Evolutionary conservation across 768 basidiomycete genomes (phyloP).

Genomic region (Psilocybe tampanensis): DNA sequence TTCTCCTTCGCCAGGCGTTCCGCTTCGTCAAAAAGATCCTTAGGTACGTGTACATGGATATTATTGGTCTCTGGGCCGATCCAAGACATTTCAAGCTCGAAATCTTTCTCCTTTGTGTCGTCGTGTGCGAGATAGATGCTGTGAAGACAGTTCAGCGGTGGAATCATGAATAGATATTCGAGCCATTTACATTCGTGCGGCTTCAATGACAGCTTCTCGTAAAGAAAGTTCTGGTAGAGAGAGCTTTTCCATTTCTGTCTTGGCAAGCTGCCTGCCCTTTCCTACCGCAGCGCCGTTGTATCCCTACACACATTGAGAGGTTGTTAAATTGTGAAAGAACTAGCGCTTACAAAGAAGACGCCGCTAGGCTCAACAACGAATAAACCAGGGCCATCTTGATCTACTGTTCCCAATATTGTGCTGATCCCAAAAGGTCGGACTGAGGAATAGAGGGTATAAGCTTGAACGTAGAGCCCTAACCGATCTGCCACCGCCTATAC

Average conservation of each 20-base stretch:
- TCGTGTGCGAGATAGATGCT: conserved; percentile 98
- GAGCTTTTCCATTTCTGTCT: conserved; percentile 98
- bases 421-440: conserved; percentile 97
- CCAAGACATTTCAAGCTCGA: conserved; percentile 98
- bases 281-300: conserved; percentile 97
- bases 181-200: conserved; percentile 86
- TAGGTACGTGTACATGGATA: conserved; percentile 81
- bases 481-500: conserved; percentile 60
- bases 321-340: neutral
- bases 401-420: conserved; percentile 86
- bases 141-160: neutral
- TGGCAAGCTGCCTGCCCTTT: conserved; percentile 96
- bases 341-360: conserved; percentile 72
- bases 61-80: conserved; percentile 83
- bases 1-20: conserved; percentile 88
- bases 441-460: conserved; percentile 96
- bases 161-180: neutral
- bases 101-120: conserved; percentile 97
- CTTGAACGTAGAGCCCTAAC: conserved; percentile 87
- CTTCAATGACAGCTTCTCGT: conserved; percentile 88
- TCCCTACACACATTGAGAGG: conserved; percentile 52
- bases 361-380: conserved; percentile 96
- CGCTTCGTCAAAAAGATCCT: conserved; percentile 82
- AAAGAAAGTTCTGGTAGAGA: conserved; percentile 79
- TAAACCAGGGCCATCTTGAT: conserved; percentile 84